phyloP scores from a whole-genome alignment of 768 basidiomycete species.

The Gautieria morchelliformis region DNA sequence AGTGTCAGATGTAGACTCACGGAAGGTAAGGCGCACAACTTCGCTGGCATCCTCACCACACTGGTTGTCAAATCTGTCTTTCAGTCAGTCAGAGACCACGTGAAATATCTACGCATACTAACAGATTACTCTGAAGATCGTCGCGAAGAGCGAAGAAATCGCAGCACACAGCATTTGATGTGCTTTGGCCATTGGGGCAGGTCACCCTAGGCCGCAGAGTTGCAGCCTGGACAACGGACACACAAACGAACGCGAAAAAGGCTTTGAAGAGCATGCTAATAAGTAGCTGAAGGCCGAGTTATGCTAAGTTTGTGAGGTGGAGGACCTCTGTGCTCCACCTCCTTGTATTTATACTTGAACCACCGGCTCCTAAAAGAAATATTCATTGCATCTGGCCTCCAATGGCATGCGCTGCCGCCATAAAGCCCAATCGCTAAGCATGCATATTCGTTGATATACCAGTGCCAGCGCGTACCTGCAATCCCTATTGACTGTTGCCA shows the following conservation, averaged over 20 bases:
- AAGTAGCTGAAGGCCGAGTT: neutral
- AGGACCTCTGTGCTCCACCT: neutral
- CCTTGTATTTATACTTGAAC: neutral
- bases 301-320: neutral
- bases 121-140: constrained; percentile 8
- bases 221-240: constrained; percentile 5
- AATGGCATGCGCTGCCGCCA: no score
- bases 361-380: no score
- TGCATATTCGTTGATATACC: no score
- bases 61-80: constrained; percentile 14
- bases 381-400: no score
- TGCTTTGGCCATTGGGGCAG: constrained; percentile 2
- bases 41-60: constrained; percentile 23
- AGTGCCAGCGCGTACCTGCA: no score
- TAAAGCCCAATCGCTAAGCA: no score
- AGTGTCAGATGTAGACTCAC: no score
- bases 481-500: no score
- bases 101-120: neutral
- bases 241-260: neutral
- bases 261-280: neutral
- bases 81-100: neutral
- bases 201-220: constrained; percentile 6
- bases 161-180: constrained; percentile 4
- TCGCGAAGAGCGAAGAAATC: constrained; percentile 6
- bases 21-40: constrained; percentile 20